Conservation (phyloP, 768 basidiomycete species). For the Rhizopogon salebrosus region DNA sequence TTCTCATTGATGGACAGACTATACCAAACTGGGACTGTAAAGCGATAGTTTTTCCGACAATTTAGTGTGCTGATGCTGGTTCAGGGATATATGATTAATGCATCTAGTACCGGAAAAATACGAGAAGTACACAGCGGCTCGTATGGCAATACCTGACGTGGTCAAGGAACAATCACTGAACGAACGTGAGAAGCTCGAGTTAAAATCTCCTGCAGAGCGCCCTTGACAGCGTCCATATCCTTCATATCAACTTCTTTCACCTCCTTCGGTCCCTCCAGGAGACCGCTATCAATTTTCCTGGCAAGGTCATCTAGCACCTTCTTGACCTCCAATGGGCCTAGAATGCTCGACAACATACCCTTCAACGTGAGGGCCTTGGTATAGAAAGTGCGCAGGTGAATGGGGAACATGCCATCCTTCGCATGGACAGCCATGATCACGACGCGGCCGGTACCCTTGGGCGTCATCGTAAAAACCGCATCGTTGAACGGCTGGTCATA, state of each 20-base stretch:
- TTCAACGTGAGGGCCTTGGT: conserved; percentile 26
- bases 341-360: conserved; percentile 25
- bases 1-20: too few species aligned
- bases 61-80: too few species aligned
- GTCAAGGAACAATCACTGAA: conserved; percentile 22
- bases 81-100: not conserved
- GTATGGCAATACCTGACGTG: not conserved
- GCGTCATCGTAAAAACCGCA: conserved; percentile 28
- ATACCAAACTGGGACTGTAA: too few species aligned
- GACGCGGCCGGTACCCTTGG: conserved; percentile 26
- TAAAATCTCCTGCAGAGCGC: conserved; percentile 20
- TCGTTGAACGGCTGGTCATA: conserved; percentile 30
- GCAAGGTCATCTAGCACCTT: conserved; percentile 23
- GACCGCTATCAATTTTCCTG: conserved; percentile 24
- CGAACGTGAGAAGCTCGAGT: conserved; percentile 24
- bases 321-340: conserved; percentile 19
- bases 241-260: conserved; percentile 18
- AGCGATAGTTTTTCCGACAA: too few species aligned
- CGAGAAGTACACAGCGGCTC: not conserved
- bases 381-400: conserved; percentile 28
- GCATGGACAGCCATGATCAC: conserved; percentile 31
- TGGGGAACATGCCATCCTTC: conserved; percentile 24
- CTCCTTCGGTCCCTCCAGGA: conserved; percentile 20
- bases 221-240: conserved; percentile 14
- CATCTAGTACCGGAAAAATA: not conserved